Percentiles rank a stretch among this genome's conserved stretches.
These are phyloP conservation scores for Ophiostoma australiae DNA, from an alignment of 2,329 filamentous ascomycete genomes.

Conservation along the genomic window DNA sequence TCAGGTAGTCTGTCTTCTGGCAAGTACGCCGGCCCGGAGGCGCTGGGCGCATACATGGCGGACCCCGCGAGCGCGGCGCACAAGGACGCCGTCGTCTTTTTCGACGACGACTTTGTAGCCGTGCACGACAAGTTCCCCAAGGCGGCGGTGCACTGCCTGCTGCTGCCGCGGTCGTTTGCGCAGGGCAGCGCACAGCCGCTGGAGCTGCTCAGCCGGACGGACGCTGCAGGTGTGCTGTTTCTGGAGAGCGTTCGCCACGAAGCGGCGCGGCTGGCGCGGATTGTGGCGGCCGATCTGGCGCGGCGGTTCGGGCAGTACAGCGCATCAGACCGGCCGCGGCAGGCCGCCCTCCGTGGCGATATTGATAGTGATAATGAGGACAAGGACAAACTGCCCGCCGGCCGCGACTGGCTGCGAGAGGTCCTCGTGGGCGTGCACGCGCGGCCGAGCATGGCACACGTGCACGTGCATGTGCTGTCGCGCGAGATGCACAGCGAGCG, in stretches of 20 bases:
- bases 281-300: slow-evolving; percentile 72
- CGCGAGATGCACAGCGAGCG: slow-evolving; percentile 68
- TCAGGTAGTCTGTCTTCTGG: not conserved
- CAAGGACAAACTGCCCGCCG: slow-evolving; percentile 59
- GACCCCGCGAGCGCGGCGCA: slow-evolving; percentile 42
- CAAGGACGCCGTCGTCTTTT: slow-evolving; percentile 54
- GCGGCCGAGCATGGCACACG: slow-evolving; percentile 82
- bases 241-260: slow-evolving; percentile 59
- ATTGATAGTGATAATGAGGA: slow-evolving; percentile 59
- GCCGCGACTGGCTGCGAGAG: slow-evolving; percentile 73
- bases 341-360: slow-evolving; percentile 60
- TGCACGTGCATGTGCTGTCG: slow-evolving; percentile 85
- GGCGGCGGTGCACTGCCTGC: slow-evolving; percentile 73
- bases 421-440: slow-evolving; percentile 78
- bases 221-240: slow-evolving; percentile 47
- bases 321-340: slow-evolving; percentile 55
- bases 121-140: slow-evolving; percentile 87
- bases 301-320: slow-evolving; percentile 63
- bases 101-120: slow-evolving; percentile 64
- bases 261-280: slow-evolving; percentile 52
- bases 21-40: slow-evolving; percentile 39
- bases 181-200: slow-evolving; percentile 66
- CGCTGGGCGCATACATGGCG: slow-evolving; percentile 61
- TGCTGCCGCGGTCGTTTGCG: slow-evolving; percentile 67
- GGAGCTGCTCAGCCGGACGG: slow-evolving; percentile 59